phyloP scores from a whole-genome alignment of 2,329 filamentous ascomycete species.

The Tolypocladium ophioglossoides region DNA sequence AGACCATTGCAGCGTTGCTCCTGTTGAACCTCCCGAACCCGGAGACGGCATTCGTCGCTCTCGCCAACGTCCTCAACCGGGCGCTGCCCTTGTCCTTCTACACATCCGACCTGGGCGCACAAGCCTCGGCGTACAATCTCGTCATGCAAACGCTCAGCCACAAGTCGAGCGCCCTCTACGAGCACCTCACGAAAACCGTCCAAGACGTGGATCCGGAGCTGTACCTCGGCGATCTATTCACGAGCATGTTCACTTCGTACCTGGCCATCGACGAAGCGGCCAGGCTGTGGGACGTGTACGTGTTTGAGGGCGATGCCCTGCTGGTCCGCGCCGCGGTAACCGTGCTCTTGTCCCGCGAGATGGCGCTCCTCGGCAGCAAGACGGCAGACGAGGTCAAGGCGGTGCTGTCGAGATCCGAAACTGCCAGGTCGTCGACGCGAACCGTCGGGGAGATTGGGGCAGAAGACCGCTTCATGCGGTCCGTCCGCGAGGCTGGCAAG shows the following conservation, averaged over 20 bases:
- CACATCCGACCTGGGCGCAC: conserved; percentile 57
- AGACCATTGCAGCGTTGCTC: conserved; percentile 64
- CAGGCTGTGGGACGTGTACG: conserved; percentile 71
- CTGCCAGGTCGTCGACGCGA: conserved; percentile 17
- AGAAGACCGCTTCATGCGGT: conserved; percentile 32
- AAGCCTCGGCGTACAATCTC: conserved; percentile 57
- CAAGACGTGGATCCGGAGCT: conserved; percentile 33
- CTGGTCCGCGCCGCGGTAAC: conserved; percentile 63
- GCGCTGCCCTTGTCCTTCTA: conserved; percentile 67
- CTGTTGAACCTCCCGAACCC: conserved; percentile 59
- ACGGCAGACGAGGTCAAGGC: conserved; percentile 32
- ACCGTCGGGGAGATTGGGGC: conserved; percentile 31
- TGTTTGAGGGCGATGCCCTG: conserved; percentile 69
- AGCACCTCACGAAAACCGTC: conserved; percentile 47
- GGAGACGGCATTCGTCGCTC: conserved; percentile 54
- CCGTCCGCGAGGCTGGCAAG: conserved; percentile 24
- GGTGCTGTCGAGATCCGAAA: conserved; percentile 21
- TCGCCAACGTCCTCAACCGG: conserved; percentile 71
- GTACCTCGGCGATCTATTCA: conserved; percentile 53
- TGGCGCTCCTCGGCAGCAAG: conserved; percentile 36
- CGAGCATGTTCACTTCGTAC: conserved; percentile 50
- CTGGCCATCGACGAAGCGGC: conserved; percentile 60
- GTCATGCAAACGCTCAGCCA: conserved; percentile 55
- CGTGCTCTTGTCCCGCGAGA: conserved; percentile 45
- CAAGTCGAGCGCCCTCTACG: conserved; percentile 54